Evolutionary conservation across 1,284 basidiomycete genomes (phyloP).

Genomic region (Tilletia setariae): DNA sequence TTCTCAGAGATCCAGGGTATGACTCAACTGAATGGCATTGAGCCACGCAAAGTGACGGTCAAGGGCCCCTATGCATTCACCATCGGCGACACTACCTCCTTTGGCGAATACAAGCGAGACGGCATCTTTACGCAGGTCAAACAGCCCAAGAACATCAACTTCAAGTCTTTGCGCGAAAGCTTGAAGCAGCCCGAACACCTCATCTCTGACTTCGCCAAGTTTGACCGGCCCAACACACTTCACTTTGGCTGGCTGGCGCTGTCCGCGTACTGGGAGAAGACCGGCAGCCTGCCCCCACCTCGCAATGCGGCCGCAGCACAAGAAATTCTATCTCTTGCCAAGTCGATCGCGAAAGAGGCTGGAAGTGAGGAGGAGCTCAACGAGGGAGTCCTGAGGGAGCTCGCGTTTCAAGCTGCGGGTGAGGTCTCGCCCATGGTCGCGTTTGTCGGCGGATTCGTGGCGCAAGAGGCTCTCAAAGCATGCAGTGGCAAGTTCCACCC

Average conservation of each 20-base stretch:
- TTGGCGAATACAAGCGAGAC: slow-evolving; percentile 75
- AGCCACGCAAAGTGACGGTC: slow-evolving; percentile 85
- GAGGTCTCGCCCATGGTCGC: slow-evolving; percentile 88
- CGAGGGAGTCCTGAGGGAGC: slow-evolving; percentile 72
- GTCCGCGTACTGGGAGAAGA: slow-evolving; percentile 70
- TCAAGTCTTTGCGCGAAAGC: slow-evolving; percentile 86
- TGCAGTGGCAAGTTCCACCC: slow-evolving; percentile 98
- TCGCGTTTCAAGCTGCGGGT: slow-evolving; percentile 89
- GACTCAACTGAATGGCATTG: slow-evolving; percentile 81
- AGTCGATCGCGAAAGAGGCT: slow-evolving; percentile 65
- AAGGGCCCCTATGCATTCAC: slow-evolving; percentile 64
- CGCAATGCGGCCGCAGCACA: slow-evolving; percentile 79
- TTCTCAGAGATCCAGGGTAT: slow-evolving; percentile 98
- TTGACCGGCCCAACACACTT: slow-evolving; percentile 82
- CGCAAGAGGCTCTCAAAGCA: slow-evolving; percentile 96
- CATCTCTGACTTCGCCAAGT: slow-evolving; percentile 97
- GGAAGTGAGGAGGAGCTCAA: slow-evolving; percentile 68
- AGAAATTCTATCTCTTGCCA: slow-evolving; percentile 69
- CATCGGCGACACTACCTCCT: slow-evolving; percentile 52
- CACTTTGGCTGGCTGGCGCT: slow-evolving; percentile 95
- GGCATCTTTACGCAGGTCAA: slow-evolving; percentile 98
- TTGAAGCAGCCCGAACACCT: slow-evolving; percentile 79
- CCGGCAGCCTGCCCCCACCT: slow-evolving; percentile 74
- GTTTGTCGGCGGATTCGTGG: slow-evolving; percentile 94
- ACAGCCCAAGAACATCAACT: slow-evolving; percentile 85